Evolutionary conservation across 2,329 filamentous ascomycete species (phyloP).

Genomic region (Curvularia verruculosa): DNA sequence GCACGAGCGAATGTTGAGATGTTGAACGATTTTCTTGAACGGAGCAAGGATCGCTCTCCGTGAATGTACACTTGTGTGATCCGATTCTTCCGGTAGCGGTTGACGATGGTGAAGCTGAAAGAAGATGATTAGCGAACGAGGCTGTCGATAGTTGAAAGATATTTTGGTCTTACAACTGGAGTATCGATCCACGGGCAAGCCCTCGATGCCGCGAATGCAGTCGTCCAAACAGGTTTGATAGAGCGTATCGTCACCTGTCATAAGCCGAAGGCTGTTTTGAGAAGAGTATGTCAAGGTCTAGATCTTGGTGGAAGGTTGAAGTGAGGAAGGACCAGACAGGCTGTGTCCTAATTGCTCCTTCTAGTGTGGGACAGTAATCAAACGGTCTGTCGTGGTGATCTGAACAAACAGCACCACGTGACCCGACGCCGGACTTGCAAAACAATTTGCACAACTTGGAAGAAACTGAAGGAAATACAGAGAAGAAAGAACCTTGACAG

Average conservation of each 20-base stretch:
- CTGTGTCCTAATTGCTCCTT: neutral
- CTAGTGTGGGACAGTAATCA: neutral
- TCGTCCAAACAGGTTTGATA: slow-evolving; percentile 22
- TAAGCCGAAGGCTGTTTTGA: neutral
- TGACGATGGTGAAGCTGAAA: slow-evolving; percentile 9
- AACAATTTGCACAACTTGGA: neutral
- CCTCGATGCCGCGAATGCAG: slow-evolving; percentile 27
- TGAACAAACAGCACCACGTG: neutral
- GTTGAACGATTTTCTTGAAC: neutral
- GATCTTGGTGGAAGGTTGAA: neutral
- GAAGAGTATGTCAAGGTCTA: neutral
- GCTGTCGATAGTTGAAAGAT: neutral
- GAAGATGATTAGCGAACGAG: slow-evolving; percentile 4
- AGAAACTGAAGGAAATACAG: too few relatives aligned
- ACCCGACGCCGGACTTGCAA: neutral
- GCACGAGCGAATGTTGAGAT: slow-evolving; percentile 8
- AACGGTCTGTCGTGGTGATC: neutral
- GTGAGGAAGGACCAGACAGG: neutral
- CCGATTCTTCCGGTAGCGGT: slow-evolving; percentile 3
- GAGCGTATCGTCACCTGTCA: slow-evolving; percentile 13
- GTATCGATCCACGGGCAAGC: slow-evolving; percentile 18
- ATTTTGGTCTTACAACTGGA: slow-evolving; percentile 7
- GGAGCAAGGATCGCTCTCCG: neutral
- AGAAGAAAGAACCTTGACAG: too few relatives aligned
- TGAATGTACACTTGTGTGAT: neutral